Evolutionary conservation across 495 filamentous ascomycete genomes (phyloP), one percentile per base, ranked within the genome.

Genomic region (Hypoxylon cercidicola): DNA sequence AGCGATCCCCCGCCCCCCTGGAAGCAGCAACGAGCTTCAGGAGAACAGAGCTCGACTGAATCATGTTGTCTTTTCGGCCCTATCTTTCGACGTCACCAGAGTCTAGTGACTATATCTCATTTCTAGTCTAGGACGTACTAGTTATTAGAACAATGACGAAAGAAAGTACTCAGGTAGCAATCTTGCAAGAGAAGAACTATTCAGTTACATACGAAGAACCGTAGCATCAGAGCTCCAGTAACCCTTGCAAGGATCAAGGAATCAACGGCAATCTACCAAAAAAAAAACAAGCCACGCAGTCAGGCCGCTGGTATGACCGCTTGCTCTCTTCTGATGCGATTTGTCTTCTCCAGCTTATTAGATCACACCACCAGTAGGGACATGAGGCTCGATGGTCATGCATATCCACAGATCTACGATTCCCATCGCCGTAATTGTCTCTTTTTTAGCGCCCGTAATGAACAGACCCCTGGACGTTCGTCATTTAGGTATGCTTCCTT

Each of bases 1-100:
- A 52, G 55, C 66, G 47, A 70, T 25, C 52, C 60, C 70, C 70
- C 70, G 66, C 55, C 54, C 62, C 64, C 66, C 66, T 66, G 45
- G 51, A 72, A 61, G 55, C 40, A 61, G 66, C 57, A 69, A 64
- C 60, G 34, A 69, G 61, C 50, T 65, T 57, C 51, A 58, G 19
- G 51, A 20, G 49, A 49, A 40, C 18, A 19, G 25, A 28, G 25
- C 25, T 28, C 25, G 25, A 28, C 25, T 16, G 32, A 10, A 13
- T 30, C 9, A 45, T 59, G 20, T 43, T 37, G 19, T 32, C 19
- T 50, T 49, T 58, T 61, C 64, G 63, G 63, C 15, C 56, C 56
- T 61, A 66, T 46, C 21, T 35, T 59, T 18, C 30, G 19, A 35
- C 9, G 48, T 57, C 39, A 32, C 15, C 18, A 37, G 19, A 51